Conservation (phyloP, 306 rosid genomes). For the Acacia confusa region DNA sequence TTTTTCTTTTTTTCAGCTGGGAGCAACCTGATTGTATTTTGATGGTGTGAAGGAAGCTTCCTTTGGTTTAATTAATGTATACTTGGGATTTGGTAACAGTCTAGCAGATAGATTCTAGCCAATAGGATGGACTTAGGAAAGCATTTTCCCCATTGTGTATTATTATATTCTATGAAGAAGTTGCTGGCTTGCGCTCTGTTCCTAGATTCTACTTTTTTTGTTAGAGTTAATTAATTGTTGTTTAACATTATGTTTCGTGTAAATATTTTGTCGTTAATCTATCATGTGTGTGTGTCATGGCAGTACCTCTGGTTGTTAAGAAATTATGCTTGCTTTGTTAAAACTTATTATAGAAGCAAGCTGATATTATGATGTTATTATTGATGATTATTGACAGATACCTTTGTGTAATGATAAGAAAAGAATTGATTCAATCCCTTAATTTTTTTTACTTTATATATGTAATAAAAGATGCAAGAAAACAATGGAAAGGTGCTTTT, state of each 20-base stretch:
- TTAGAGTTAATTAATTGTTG: background rate
- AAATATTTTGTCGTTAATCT: background rate
- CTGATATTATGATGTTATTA: background rate
- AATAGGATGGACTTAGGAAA: background rate
- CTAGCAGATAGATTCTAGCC: background rate
- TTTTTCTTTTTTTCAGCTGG: background rate
- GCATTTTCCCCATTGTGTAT: background rate
- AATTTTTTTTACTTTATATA: background rate
- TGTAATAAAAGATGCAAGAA: background rate
- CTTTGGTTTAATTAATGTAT: background rate
- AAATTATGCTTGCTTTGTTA: background rate
- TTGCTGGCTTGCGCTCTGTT: background rate
- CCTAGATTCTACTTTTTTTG: background rate
- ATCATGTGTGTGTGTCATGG: background rate
- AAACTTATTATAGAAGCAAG: background rate
- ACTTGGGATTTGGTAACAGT: background rate
- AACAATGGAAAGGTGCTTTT: background rate
- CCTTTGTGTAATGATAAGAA: background rate
- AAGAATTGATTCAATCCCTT: background rate
- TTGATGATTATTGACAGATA: background rate
- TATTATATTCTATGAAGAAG: no score
- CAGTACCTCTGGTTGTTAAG: background rate
- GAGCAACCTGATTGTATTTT: background rate
- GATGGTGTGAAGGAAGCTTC: constrained; percentile 6
- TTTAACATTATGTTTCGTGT: background rate